Conservation (phyloP, 78 protist genomes). For the Dictyostelium brefeldianum region DNA sequence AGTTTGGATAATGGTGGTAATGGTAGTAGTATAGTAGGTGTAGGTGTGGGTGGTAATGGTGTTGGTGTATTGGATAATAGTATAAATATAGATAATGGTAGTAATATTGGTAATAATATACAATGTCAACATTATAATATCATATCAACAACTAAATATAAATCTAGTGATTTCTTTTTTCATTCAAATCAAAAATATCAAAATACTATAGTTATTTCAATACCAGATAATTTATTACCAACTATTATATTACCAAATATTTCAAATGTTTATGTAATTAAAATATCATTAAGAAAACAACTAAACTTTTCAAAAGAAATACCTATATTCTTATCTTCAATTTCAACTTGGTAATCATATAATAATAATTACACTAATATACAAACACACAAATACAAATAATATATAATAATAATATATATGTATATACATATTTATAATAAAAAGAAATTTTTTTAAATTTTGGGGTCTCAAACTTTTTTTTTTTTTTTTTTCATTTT, state of each 20-base stretch:
- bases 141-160: conserved; percentile 6
- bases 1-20: neutral
- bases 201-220: neutral
- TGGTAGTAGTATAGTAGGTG: no score
- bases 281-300: conserved; percentile 33
- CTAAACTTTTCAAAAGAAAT: conserved; percentile 2
- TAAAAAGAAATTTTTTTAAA: no score
- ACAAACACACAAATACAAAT: no score
- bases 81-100: neutral
- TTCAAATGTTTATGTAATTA: conserved; percentile 12
- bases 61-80: no score
- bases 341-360: no score
- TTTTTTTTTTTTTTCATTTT: no score
- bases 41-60: no score
- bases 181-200: conserved; percentile 14
- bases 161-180: conserved; percentile 9
- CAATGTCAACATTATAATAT: neutral
- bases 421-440: no score
- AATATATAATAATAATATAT: no score
- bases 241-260: conserved; percentile 34
- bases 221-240: conserved; percentile 40
- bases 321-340: neutral
- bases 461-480: no score
- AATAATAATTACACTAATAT: no score
- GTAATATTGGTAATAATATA: neutral